Evolutionary conservation across 1,284 basidiomycete genomes (phyloP).

Genomic region (Gomphus sp.): DNA sequence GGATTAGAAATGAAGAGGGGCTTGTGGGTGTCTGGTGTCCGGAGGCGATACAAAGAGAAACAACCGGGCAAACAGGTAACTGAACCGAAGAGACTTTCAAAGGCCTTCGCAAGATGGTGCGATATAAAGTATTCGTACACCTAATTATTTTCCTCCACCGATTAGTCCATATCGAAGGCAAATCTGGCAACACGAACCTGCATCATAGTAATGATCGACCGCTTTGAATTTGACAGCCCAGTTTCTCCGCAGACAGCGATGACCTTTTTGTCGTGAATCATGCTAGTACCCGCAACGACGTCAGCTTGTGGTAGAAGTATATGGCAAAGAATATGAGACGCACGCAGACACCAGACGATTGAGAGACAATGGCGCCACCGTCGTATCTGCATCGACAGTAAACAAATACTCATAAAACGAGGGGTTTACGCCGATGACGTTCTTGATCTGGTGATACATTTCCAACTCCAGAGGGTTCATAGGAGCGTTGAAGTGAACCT

Average conservation of each 20-base stretch:
- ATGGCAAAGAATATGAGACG: background rate
- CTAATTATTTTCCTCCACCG: constrained; percentile 22
- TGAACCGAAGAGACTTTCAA: constrained; percentile 93
- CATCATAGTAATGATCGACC: constrained; percentile 97
- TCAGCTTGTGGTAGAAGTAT: constrained; percentile 11
- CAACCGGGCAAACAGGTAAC: constrained; percentile 98
- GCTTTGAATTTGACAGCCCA: constrained; percentile 80
- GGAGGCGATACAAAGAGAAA: constrained; percentile 91
- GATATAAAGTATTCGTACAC: constrained; percentile 99
- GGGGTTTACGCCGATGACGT: constrained; percentile 98
- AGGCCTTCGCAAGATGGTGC: constrained; percentile 96
- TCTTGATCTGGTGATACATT: constrained; percentile 99
- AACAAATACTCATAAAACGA: constrained; percentile 97
- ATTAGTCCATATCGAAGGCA: background rate
- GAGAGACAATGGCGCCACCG: constrained; percentile 76
- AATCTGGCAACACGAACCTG: constrained; percentile 41
- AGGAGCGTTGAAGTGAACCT: constrained; percentile 93
- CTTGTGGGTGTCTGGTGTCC: constrained; percentile 89
- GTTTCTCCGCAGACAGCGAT: constrained; percentile 95
- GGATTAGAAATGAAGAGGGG: constrained; percentile 84
- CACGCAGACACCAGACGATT: constrained; percentile 89
- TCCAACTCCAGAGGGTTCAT: constrained; percentile 98
- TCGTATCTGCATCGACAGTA: constrained; percentile 97
- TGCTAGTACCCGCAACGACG: constrained; percentile 32
- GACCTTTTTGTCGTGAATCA: constrained; percentile 90